phyloP scores from a whole-genome alignment of 2,329 filamentous ascomycete species.

The Stemphylium beticola region DNA sequence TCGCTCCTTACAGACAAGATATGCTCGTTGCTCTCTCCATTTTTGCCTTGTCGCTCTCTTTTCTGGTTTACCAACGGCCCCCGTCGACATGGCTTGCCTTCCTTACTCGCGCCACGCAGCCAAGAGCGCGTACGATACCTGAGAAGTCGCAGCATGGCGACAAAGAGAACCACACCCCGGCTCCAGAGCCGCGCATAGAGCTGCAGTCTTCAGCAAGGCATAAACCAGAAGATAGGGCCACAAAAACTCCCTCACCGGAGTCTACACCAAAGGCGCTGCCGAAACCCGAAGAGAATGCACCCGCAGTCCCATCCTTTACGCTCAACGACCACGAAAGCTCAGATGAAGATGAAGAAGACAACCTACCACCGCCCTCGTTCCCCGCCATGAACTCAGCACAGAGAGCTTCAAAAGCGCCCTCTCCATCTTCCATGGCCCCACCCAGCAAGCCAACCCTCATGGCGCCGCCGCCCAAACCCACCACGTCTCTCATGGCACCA shows the following conservation, averaged over 20 bases:
- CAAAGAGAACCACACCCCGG: constrained; percentile 12
- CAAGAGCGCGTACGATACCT: constrained; percentile 18
- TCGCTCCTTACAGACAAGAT: constrained; percentile 27
- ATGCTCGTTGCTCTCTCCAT: constrained; percentile 50
- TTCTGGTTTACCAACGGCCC: constrained; percentile 46
- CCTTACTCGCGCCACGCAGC: constrained; percentile 15
- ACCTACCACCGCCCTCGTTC: constrained; percentile 51
- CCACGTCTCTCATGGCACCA: constrained; percentile 44
- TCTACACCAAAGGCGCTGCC: constrained; percentile 43
- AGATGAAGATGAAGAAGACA: constrained; percentile 40
- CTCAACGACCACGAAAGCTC: constrained; percentile 44
- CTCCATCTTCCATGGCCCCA: constrained; percentile 13
- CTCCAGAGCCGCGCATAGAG: constrained; percentile 23
- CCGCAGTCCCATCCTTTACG: constrained; percentile 44
- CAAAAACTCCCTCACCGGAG: constrained; percentile 30
- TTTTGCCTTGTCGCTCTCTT: constrained; percentile 45
- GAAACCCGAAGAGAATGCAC: constrained; percentile 18
- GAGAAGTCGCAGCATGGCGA: constrained; percentile 25
- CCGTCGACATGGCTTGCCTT: constrained; percentile 44
- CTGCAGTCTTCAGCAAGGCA: constrained; percentile 14
- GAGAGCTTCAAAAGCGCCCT: constrained; percentile 43
- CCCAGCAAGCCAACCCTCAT: constrained; percentile 34
- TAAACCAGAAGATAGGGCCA: background rate
- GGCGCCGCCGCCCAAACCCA: constrained; percentile 45
- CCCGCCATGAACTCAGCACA: constrained; percentile 56